phyloP scores from a whole-genome alignment of 192 early-diverging fungal genomes.

The Entomortierella lignicola region DNA sequence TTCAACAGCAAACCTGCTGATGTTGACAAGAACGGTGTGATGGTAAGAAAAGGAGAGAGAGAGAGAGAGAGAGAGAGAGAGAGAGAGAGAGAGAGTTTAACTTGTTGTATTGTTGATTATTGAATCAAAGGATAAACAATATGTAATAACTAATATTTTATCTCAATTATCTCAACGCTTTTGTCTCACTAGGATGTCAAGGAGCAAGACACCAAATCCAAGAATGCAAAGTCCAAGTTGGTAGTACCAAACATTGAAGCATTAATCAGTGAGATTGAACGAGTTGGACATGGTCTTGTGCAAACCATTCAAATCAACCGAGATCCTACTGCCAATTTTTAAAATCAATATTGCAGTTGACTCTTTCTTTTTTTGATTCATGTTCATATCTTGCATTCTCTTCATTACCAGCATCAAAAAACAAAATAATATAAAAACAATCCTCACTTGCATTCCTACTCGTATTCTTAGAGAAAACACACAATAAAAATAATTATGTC shows the following conservation, averaged over 20 bases:
- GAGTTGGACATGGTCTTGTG: constrained; percentile 71
- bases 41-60: constrained; percentile 58
- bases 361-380: background rate
- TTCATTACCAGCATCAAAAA: background rate
- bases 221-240: constrained; percentile 50
- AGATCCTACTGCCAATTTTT: constrained; percentile 25
- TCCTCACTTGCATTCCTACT: background rate
- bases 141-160: background rate
- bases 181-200: constrained; percentile 31
- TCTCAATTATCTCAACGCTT: constrained; percentile 2
- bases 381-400: background rate
- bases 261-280: constrained; percentile 73
- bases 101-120: too few relatives aligned
- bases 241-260: constrained; percentile 72
- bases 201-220: constrained; percentile 23
- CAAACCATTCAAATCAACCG: constrained; percentile 36
- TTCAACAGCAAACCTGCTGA: constrained; percentile 69
- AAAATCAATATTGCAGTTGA: background rate
- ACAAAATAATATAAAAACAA: too few relatives aligned
- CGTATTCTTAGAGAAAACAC: background rate
- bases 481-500: background rate
- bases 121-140: background rate
- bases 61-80: too few relatives aligned
- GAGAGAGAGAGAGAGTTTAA: too few relatives aligned
- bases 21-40: constrained; percentile 54